phyloP scores from a whole-genome alignment of 371 early-diverging fungal genomes.

The Dichotomocladium elegans region DNA sequence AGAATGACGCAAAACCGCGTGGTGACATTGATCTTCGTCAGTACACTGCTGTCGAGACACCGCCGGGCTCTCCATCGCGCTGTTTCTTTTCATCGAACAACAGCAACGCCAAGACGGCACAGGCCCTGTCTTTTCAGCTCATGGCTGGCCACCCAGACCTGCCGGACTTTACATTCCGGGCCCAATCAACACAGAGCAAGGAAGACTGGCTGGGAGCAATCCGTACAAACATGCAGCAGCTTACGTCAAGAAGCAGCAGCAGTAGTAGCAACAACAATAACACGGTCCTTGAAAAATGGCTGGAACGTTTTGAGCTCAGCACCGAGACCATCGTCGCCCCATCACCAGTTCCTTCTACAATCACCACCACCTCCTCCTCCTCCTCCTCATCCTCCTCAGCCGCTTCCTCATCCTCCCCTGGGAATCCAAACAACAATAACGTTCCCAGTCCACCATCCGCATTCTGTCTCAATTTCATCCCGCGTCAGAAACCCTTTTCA shows the following conservation, averaged over 20 bases:
- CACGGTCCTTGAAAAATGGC: constrained; percentile 18
- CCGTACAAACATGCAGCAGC: no score
- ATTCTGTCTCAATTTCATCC: no score
- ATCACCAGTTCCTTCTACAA: constrained; percentile 1
- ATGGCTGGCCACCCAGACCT: constrained; percentile 3
- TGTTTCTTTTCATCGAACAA: no score
- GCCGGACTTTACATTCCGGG: constrained; percentile 10
- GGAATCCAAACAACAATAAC: background rate
- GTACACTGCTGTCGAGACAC: constrained; percentile 3
- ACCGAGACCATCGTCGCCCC: background rate
- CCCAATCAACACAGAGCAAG: constrained; percentile 9
- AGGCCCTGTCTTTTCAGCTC: constrained; percentile 15
- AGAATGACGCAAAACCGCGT: constrained; percentile 5
- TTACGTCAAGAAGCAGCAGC: constrained; percentile 2
- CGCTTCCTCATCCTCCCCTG: no score
- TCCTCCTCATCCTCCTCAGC: constrained; percentile 5
- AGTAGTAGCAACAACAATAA: background rate
- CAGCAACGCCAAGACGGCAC: no score
- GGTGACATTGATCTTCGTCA: constrained; percentile 9
- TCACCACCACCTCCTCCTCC: background rate
- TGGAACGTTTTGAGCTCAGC: constrained; percentile 14
- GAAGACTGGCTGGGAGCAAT: constrained; percentile 13
- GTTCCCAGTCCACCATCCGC: no score
- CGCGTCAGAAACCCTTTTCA: no score
- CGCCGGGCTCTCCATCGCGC: constrained; percentile 5